A percentile compares a stretch with the other conserved stretches of the same genome.
phyloP scores from a whole-genome alignment of 495 filamentous ascomycete genomes.

The Penicillium arizonense region DNA sequence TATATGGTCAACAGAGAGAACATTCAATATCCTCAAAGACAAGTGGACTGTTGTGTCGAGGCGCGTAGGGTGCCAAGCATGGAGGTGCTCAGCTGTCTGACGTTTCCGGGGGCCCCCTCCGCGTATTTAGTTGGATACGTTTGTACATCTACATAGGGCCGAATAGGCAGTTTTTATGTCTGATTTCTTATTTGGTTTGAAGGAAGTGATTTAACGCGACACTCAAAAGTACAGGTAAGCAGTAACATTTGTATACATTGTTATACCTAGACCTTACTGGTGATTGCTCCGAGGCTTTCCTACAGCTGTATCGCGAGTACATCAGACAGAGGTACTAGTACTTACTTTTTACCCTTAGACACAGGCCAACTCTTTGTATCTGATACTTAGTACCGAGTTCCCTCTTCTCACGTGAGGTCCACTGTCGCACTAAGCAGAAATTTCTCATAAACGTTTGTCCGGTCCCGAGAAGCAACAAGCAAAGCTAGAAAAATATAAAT shows the following conservation, averaged over 20 bases:
- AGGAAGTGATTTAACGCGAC: too few species aligned
- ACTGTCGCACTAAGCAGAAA: slow-evolving; percentile 5
- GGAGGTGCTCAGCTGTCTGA: slow-evolving; percentile 21
- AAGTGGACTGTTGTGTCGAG: not conserved
- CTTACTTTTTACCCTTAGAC: too few species aligned
- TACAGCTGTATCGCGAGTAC: too few species aligned
- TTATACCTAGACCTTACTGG: too few species aligned
- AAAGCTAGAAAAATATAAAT: slow-evolving; percentile 26
- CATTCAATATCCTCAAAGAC: not conserved
- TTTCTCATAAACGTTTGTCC: slow-evolving; percentile 23
- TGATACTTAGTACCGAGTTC: too few species aligned
- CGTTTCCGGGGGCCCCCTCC: slow-evolving; percentile 17
- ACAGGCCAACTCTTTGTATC: too few species aligned
- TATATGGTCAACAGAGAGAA: not conserved
- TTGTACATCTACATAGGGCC: not conserved
- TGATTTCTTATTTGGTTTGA: too few species aligned
- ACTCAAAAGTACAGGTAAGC: too few species aligned
- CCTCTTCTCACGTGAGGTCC: slow-evolving; percentile 12
- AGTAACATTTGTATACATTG: too few species aligned
- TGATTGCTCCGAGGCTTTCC: too few species aligned
- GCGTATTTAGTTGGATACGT: not conserved
- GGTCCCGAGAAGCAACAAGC: slow-evolving; percentile 19
- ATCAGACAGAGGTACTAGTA: too few species aligned
- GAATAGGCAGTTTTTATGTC: too few species aligned
- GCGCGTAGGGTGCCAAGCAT: slow-evolving; percentile 18